A percentile compares a stretch with the other conserved stretches of the same genome.
Conservation (phyloP, 257 asterid genomes). For the Fraxinus pennsylvanica region DNA sequence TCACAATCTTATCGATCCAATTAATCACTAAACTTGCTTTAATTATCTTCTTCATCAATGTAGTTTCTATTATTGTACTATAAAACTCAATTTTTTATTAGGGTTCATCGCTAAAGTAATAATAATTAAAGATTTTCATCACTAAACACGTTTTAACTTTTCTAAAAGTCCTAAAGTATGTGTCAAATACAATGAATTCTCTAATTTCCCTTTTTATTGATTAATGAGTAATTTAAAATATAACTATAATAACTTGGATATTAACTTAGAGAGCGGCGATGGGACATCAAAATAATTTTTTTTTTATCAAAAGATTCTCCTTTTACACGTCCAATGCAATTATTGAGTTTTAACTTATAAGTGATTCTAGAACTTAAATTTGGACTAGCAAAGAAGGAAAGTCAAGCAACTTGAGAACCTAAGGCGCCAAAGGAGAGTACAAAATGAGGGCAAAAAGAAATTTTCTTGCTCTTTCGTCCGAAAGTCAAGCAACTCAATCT, state of each 20-base stretch:
- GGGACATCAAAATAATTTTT: constrained; percentile 7
- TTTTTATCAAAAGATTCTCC: neutral
- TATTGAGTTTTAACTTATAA: neutral
- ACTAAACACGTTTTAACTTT: constrained; percentile 25
- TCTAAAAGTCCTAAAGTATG: constrained; percentile 5
- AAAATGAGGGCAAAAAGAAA: neutral
- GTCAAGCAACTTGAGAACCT: neutral
- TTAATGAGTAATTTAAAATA: constrained; percentile 7
- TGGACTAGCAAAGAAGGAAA: neutral
- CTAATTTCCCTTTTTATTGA: constrained; percentile 6
- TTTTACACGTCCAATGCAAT: neutral
- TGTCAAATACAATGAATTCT: constrained; percentile 35
- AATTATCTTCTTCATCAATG: neutral
- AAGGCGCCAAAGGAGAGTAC: neutral
- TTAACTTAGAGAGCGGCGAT: neutral
- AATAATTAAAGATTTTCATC: constrained; percentile 16
- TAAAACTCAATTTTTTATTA: neutral
- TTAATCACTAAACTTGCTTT: neutral
- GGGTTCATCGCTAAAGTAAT: constrained; percentile 2
- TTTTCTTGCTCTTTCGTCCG: no score
- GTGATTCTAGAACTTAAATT: neutral
- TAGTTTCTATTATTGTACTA: neutral
- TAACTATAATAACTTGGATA: no score
- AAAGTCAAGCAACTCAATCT: no score
- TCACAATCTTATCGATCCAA: neutral